Evolutionary conservation across 2,329 filamentous ascomycete species (phyloP).

Genomic region (Sporothrix pallida): DNA sequence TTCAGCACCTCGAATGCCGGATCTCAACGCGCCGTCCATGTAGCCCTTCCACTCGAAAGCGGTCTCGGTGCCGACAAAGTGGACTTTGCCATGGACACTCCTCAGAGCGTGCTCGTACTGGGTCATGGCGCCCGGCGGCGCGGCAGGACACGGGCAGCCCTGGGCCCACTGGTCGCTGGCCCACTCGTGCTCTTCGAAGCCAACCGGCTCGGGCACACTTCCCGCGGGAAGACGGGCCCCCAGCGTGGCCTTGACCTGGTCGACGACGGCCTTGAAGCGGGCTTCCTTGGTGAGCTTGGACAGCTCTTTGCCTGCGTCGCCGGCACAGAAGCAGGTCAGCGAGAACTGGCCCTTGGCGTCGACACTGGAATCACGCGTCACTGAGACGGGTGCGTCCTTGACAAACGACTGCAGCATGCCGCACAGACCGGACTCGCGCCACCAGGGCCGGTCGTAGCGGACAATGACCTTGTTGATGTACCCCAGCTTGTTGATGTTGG

Average conservation of each 20-base stretch:
- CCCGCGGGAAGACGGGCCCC: neutral
- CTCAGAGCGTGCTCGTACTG: slow-evolving; percentile 41
- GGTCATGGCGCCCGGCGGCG: slow-evolving; percentile 31
- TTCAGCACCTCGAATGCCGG: slow-evolving; percentile 54
- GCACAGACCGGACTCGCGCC: slow-evolving; percentile 48
- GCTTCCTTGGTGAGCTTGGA: slow-evolving; percentile 35
- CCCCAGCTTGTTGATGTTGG: slow-evolving; percentile 49
- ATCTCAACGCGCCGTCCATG: slow-evolving; percentile 62
- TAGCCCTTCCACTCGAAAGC: slow-evolving; percentile 61
- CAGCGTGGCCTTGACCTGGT: slow-evolving; percentile 26
- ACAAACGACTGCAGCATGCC: slow-evolving; percentile 45
- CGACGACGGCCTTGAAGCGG: slow-evolving; percentile 1
- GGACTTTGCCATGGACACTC: slow-evolving; percentile 46
- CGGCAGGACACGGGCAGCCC: slow-evolving; percentile 34
- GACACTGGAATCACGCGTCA: slow-evolving; percentile 32
- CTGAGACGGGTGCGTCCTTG: slow-evolving; percentile 21
- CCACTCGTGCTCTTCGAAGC: slow-evolving; percentile 33
- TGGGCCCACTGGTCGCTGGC: slow-evolving; percentile 32
- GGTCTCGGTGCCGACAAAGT: slow-evolving; percentile 61
- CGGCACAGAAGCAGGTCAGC: slow-evolving; percentile 51
- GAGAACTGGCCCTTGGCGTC: slow-evolving; percentile 42
- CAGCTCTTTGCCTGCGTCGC: slow-evolving; percentile 47
- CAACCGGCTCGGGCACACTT: slow-evolving; percentile 3
- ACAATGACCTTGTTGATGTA: slow-evolving; percentile 60
- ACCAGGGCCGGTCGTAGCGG: slow-evolving; percentile 50